Base-by-base conservation (phyloP, 2,329 filamentous ascomycete genomes). In the Ascosphaera apis region DNA sequence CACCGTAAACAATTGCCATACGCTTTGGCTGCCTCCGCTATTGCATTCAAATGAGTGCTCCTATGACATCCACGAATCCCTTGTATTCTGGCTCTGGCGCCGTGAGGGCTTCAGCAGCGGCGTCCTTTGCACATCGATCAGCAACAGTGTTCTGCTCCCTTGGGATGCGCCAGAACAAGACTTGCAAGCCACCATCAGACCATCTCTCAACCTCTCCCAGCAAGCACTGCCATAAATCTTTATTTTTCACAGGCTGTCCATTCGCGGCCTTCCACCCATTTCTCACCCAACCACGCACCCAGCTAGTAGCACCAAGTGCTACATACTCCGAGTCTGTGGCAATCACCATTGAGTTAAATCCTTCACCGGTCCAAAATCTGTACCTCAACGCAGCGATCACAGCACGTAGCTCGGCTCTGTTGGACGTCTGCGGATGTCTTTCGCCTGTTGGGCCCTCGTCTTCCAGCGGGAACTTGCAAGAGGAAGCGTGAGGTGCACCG, bases 271-370 rank as follows among this genome's bases (percentile, higher is more conserved):
- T 54, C 65, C 66, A 72, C 3, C 48, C 54, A 12, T 58, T 61
- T 3, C 36, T 36, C 4, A 58, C 35, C 66, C 66, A 69, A 0
- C 28, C 47, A 38, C 43, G 51, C 0, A 53, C 47, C 56, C 58
- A 63, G 11, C 47, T 37, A 1, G 62, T 66, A 5, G 57, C 47
- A 4, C 63, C 61, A 12, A 58, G 43, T 1, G 58, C 55, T 4
- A 65, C 59, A 43, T 69, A 69, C 18, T 56, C 53, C 0, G 63
- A 67, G 44, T 71, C 63, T 0, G 64, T 67, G 2, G 65, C 66
- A 39, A 72, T 56, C 25, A 68, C 60, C 2, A 70, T 4, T 2
- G 47, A 47, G 28, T 48, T 52, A 50, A 37, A 58, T 44, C 46
- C 55, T 41, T 66, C 61, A 3, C 44, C 49, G 0, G 11, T n/a